Evolutionary conservation across 306 rosid genomes (phyloP).

Genomic region (Vicia villosa): DNA sequence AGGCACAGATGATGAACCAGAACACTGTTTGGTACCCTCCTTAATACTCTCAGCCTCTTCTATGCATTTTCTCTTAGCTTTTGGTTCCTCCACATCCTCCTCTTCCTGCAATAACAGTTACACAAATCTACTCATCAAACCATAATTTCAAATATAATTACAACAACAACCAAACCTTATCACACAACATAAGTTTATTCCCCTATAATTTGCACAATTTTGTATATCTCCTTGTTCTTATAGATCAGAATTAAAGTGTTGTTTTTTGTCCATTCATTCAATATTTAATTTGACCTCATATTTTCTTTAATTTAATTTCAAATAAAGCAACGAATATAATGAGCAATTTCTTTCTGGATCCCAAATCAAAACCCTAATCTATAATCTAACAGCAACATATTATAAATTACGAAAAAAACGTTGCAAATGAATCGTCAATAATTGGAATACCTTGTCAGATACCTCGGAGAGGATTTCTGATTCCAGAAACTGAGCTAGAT

Average conservation of each 20-base stretch:
- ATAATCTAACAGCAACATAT: neutral
- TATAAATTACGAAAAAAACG: neutral
- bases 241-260: no score
- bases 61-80: slow-evolving; percentile 57
- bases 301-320: neutral
- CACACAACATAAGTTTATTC: no score
- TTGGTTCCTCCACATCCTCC: slow-evolving; percentile 47
- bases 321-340: slow-evolving; percentile 3
- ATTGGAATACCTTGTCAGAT: slow-evolving; percentile 60
- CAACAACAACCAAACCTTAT: no score
- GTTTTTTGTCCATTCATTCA: no score
- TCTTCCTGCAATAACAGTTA: slow-evolving; percentile 54
- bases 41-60: slow-evolving; percentile 36
- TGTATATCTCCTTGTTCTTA: no score
- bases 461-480: slow-evolving; percentile 78
- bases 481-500: slow-evolving; percentile 76
- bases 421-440: neutral
- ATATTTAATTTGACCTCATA: no score
- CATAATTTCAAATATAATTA: slow-evolving; percentile 1
- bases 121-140: slow-evolving; percentile 1
- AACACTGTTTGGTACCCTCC: slow-evolving; percentile 11
- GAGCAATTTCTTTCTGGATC: neutral
- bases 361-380: slow-evolving; percentile 38
- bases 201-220: no score
- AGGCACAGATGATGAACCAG: slow-evolving; percentile 30